Evolutionary conservation across 768 basidiomycete species (phyloP).

Genomic region (Panellus pusillus): DNA sequence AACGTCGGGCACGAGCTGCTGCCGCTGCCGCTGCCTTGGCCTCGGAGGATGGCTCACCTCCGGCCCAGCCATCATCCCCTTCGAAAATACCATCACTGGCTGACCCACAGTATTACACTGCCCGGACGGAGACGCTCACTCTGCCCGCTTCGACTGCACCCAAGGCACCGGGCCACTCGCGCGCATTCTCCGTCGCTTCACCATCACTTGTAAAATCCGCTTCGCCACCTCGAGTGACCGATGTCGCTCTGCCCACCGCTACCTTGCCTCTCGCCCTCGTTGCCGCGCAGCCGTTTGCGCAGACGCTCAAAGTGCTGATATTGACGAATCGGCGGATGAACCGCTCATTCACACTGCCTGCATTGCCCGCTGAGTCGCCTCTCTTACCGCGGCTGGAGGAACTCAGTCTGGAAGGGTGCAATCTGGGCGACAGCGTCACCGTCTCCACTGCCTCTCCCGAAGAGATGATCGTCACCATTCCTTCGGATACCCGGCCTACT

Average conservation of each 20-base stretch:
- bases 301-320: conserved; percentile 55
- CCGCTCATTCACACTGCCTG: conserved; percentile 35
- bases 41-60: conserved; percentile 21
- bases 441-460: too few species aligned
- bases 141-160: conserved; percentile 62
- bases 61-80: conserved; percentile 24
- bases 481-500: conserved; percentile 45
- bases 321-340: conserved; percentile 70
- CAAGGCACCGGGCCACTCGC: conserved; percentile 50
- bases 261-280: conserved; percentile 69
- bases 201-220: conserved; percentile 16
- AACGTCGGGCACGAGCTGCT: conserved; percentile 59
- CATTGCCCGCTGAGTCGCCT: too few species aligned
- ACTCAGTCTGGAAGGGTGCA: conserved; percentile 25
- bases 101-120: conserved; percentile 61
- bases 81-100: conserved; percentile 39
- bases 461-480: conserved; percentile 32
- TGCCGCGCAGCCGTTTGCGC: conserved; percentile 57
- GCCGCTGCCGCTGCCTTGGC: conserved; percentile 36
- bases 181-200: conserved; percentile 59
- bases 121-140: conserved; percentile 55
- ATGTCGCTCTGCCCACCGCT: conserved; percentile 62
- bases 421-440: too few species aligned
- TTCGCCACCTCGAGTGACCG: conserved; percentile 17
- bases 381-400: too few species aligned